Conservation (phyloP, 2,329 filamentous ascomycete species). For the Bimuria novae-zelandiae region DNA sequence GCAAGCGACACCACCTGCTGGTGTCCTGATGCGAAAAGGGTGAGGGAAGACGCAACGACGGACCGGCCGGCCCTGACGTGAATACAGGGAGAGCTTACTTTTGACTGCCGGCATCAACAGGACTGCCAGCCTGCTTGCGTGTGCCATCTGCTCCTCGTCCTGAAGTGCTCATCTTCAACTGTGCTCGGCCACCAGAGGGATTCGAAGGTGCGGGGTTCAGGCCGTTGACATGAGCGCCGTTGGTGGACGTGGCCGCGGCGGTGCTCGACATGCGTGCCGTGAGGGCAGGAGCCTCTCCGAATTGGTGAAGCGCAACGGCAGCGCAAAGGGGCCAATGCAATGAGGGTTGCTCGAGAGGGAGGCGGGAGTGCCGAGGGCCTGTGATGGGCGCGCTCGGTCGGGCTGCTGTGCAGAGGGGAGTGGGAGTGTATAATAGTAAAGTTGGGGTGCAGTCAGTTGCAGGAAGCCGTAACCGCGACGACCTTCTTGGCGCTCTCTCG, state of each 20-base stretch:
- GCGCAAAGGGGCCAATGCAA: conserved; percentile 34
- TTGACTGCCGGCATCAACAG: conserved; percentile 58
- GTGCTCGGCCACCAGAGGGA: conserved; percentile 46
- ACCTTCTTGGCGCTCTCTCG: too few species aligned
- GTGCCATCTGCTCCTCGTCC: conserved; percentile 57
- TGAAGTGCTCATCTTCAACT: conserved; percentile 56
- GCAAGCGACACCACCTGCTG: conserved; percentile 2
- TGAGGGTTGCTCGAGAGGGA: conserved; percentile 16
- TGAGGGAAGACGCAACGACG: neutral
- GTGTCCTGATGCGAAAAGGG: conserved; percentile 5
- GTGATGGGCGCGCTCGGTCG: conserved; percentile 22
- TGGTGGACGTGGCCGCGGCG: conserved; percentile 33
- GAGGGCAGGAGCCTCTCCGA: conserved; percentile 22
- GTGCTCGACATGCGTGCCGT: conserved; percentile 36
- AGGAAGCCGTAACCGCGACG: too few species aligned
- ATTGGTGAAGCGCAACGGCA: conserved; percentile 21
- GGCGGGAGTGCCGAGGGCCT: conserved; percentile 19
- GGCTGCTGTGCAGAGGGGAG: conserved; percentile 14
- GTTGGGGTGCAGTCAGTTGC: conserved; percentile 3
- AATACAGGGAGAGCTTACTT: conserved; percentile 51
- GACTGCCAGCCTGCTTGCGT: conserved; percentile 61
- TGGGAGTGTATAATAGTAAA: conserved; percentile 8
- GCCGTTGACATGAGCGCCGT: conserved; percentile 40
- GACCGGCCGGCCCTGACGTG: neutral
- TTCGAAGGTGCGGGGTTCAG: conserved; percentile 43